A percentile compares a stretch with the other conserved stretches of the same genome.
phyloP scores from a whole-genome alignment of 1,284 basidiomycete species.

The Ustilago loliicola region DNA sequence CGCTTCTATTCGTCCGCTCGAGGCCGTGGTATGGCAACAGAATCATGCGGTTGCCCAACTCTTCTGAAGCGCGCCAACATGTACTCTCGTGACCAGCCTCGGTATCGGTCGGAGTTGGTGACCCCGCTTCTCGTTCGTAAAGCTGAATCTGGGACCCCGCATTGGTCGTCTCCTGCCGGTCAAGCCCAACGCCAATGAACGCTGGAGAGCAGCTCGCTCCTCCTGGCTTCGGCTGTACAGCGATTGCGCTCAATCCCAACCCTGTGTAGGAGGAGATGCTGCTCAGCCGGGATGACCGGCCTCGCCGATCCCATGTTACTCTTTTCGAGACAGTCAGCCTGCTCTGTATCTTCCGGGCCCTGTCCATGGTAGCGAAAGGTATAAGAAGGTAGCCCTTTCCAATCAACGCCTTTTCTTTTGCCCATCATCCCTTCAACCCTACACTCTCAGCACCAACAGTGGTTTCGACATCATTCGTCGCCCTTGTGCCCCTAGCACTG shows the following conservation, averaged over 20 bases:
- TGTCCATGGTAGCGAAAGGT: no score
- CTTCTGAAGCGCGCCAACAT: background rate
- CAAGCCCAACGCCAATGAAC: background rate
- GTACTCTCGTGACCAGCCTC: background rate
- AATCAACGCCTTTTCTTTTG: background rate
- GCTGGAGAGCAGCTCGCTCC: no score
- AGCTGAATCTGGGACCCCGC: background rate
- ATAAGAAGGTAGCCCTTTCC: no score
- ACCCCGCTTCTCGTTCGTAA: background rate
- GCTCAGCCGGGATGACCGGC: background rate
- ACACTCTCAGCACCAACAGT: no score
- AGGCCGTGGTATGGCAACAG: background rate
- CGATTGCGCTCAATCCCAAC: background rate
- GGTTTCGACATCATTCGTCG: slow-evolving; percentile 17
- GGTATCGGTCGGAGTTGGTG: background rate
- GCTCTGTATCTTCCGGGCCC: no score
- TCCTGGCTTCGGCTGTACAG: background rate
- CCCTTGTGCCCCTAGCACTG: slow-evolving; percentile 19
- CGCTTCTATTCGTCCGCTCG: background rate
- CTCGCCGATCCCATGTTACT: slow-evolving; percentile 1
- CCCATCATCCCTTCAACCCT: background rate
- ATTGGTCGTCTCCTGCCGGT: background rate
- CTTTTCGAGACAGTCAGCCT: background rate
- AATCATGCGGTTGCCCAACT: background rate
- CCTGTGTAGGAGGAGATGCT: background rate